Percentiles rank a stretch among this genome's conserved stretches.
phyloP scores from a whole-genome alignment of 805 yeast species.

The Tetrapisispora nanseiensis region DNA sequence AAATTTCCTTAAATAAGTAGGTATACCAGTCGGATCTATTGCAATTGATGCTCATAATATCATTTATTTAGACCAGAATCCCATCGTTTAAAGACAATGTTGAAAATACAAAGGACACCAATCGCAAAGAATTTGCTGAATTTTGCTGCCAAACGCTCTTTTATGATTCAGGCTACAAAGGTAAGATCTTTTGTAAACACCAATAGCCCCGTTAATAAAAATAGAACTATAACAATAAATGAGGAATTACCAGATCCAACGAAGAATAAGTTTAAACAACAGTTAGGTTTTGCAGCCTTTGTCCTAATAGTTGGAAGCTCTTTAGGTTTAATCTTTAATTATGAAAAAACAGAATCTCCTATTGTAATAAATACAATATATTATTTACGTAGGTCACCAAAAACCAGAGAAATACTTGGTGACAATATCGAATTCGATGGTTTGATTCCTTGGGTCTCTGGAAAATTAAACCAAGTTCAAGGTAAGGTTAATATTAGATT shows the following conservation, averaged over 20 bases:
- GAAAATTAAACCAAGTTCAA: constrained; percentile 71
- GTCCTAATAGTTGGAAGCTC: constrained; percentile 44
- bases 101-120: neutral
- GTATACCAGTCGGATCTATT: too few species aligned
- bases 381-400: constrained; percentile 65
- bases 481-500: constrained; percentile 72
- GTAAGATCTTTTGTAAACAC: neutral
- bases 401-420: constrained; percentile 58
- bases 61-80: too few species aligned
- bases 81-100: neutral
- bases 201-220: constrained; percentile 10
- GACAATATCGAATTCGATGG: constrained; percentile 63
- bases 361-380: constrained; percentile 79
- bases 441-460: constrained; percentile 76
- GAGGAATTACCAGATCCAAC: constrained; percentile 77
- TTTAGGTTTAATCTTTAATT: constrained; percentile 69
- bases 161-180: constrained; percentile 5
- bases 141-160: neutral
- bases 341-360: constrained; percentile 87
- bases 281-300: constrained; percentile 47
- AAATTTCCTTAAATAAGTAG: neutral
- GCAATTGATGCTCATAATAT: too few species aligned
- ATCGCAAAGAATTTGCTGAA: neutral
- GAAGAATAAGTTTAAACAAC: constrained; percentile 41
- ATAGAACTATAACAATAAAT: constrained; percentile 52